Percentiles rank a stretch among this genome's conserved stretches.
phyloP scores from a whole-genome alignment of 495 filamentous ascomycete genomes.

The Daldinia bambusicola region DNA sequence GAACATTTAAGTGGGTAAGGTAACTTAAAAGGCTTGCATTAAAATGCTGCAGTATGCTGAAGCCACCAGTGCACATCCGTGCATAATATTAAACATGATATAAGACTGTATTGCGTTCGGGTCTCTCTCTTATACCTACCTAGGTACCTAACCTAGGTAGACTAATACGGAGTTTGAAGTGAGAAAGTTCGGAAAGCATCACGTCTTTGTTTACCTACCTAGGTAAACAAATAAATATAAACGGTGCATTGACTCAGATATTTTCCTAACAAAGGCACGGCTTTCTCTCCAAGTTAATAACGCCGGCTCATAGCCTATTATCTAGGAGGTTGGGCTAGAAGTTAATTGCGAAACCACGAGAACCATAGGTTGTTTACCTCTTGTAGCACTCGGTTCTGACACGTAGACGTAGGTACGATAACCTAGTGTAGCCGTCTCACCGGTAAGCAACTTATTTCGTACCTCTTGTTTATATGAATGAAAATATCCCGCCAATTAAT shows the following conservation, averaged over 20 bases:
- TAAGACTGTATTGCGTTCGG: background rate
- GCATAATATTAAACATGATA: background rate
- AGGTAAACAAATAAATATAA: background rate
- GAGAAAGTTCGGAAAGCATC: no score
- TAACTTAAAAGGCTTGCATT: slow-evolving; percentile 11
- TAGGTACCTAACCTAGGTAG: no score
- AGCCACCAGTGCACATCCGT: background rate
- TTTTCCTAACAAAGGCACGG: background rate
- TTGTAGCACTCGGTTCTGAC: no score
- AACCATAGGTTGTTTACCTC: no score
- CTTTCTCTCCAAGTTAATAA: background rate
- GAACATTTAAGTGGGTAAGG: slow-evolving; percentile 17
- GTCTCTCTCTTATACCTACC: no score
- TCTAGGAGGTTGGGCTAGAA: no score
- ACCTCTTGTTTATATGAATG: background rate
- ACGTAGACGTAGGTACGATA: no score
- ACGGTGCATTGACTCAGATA: background rate
- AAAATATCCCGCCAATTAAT: background rate
- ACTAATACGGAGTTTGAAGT: background rate
- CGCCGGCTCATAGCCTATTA: background rate
- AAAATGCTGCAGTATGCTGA: background rate
- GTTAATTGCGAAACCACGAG: background rate
- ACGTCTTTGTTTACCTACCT: background rate
- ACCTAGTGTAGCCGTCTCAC: no score
- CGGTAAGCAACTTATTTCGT: background rate